Base-by-base conservation (phyloP, 352 stramenopile genomes). In the Phytopythium boreale region DNA sequence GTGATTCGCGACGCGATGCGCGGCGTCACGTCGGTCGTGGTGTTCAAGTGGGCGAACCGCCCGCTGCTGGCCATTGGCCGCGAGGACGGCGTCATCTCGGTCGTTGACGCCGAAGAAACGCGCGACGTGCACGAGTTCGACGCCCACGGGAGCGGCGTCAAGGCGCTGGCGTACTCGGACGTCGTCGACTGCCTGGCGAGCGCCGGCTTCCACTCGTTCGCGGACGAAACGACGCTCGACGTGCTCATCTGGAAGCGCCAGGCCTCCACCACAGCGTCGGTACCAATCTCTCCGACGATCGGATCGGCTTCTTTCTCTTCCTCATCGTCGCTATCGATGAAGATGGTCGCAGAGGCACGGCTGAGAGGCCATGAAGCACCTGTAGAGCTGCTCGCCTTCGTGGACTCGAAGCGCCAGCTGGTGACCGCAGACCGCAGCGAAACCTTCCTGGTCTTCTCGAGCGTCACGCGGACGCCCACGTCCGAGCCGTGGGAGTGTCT, bases 221-320 rank as follows among this genome's bases (percentile, higher is more conserved):
- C 80, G 8, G 84, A 93, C 56, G 82, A 93, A 34, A 83, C 79
- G 5, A 86, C 80, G 41, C 61, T 80, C 49, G 72, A 90, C 51
- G 77, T 93, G 26, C 65, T 79, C 29, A 77, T 86, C 19, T 77
- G 76, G 76, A 77, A 75, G 51, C 79, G 53, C 2, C 34, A 31
- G 31, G 53, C 53, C 9, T 47, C 34, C 31, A 58, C 27, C 20
- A 39, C 1, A 29, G 12, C 19, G 19, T 20, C 52, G 14, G 17
- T 4, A 20, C 7, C 20, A 15, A 34, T 22, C 1, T 22, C 53
- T 36, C n/a, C 4, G 4, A 20, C 20, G 8, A 59, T 8, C 1
- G 31, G 31, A n/a, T 34, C 31, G 2, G 1, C 31, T n/a, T 9
- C 31, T 24, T 41, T n/a, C 1, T n/a, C 31, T 29, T 49, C 29